Base-by-base conservation (phyloP, 768 basidiomycete genomes). In the Cystofilobasidium capitatum region DNA sequence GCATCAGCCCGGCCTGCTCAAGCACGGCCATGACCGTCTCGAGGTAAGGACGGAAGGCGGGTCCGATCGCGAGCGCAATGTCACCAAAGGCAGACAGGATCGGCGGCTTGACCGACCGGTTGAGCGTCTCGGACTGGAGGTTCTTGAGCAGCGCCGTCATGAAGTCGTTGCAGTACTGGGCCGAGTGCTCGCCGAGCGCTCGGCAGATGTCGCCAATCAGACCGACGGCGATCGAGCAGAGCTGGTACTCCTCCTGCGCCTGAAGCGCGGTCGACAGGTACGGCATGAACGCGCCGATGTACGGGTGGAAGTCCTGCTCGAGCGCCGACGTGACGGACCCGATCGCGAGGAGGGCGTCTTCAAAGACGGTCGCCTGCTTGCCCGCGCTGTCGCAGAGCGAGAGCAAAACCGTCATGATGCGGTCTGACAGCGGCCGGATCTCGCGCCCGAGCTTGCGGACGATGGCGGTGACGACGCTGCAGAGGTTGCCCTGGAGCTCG, bases 151-250 rank as follows among this genome's bases (percentile, higher is more conserved):
- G 81, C 20, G 89, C 89, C 14, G 84, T 87, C 89, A 99, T 96
- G 81, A 99, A 93, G 3, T 85, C 81, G 67, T 84, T 81, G 44
- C 91, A 86, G 77, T 92, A 97, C 72, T 88, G 86, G 1, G 84
- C 83, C 66, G 87, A 87, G 74, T 85, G 83, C 66, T 91, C 88
- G 54, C 90, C 88, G 24, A 98, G 83, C 0, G 92, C 93, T 64
- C 94, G 88, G n/a, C 91, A 90, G 63, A 98, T 85, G 73, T 99
- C 96, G 10, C 92, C 91, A 64, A 97, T 89, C 71, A 96, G 85
- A 71, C 94, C 94, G 57, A 98, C 89, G 20, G 92, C 91, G 64
- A 97, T 91, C 9, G 87, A 92, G 80, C 91, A 96, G 29, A 98
- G 82, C 74, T 96, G 91, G 47, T 90, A 89, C 78, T 98, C 96